Evolutionary conservation across 2,329 filamentous ascomycete species (phyloP).

Genomic region (Ustilaginoidea virens): DNA sequence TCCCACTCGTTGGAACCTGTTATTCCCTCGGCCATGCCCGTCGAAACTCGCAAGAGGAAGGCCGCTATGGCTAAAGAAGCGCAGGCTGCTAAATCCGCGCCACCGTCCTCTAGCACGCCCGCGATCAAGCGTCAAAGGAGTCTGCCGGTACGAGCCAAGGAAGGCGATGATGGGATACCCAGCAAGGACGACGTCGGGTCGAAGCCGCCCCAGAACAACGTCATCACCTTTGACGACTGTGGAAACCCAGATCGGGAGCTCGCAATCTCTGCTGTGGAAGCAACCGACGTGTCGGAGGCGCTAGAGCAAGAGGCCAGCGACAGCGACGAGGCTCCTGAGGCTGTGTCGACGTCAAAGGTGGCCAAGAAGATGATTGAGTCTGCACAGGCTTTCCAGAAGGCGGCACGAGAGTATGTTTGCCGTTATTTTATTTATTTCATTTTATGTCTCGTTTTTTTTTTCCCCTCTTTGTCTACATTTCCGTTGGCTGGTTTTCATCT

Average conservation of each 20-base stretch:
- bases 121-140: constrained; percentile 12
- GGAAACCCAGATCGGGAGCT: constrained; percentile 12
- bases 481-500: no score
- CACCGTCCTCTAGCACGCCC: constrained; percentile 5
- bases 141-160: constrained; percentile 20
- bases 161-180: constrained; percentile 9
- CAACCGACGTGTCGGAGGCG: not conserved
- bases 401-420: constrained; percentile 32
- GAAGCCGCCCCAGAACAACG: no score
- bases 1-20: not conserved
- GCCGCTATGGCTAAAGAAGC: constrained; percentile 9
- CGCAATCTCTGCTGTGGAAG: not conserved
- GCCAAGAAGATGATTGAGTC: constrained; percentile 30
- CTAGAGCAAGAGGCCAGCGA: constrained; percentile 22
- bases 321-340: constrained; percentile 43
- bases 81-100: constrained; percentile 3
- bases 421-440: constrained; percentile 3
- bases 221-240: constrained; percentile 19
- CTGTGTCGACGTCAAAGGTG: constrained; percentile 35
- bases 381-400: constrained; percentile 30
- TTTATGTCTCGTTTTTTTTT: not conserved
- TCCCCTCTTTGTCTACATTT: no score
- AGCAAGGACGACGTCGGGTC: constrained; percentile 14
- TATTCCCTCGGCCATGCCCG: constrained; percentile 7
- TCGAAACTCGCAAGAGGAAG: constrained; percentile 16